Base-by-base conservation (phyloP, 495 filamentous ascomycete genomes). In the Penicillium macrosclerotiorum region DNA sequence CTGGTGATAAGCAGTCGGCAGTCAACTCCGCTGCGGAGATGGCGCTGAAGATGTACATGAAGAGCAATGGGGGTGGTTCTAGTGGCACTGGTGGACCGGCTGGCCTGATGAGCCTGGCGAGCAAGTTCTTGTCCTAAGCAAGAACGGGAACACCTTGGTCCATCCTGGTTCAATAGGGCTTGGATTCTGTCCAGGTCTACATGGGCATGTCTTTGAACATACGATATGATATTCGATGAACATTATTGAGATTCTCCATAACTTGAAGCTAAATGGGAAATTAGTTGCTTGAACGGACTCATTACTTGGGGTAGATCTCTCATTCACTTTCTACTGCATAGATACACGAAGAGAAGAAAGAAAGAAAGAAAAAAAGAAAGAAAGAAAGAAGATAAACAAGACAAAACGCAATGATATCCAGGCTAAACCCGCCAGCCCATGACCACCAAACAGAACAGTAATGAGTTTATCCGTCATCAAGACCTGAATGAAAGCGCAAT, bases 31-130 rank as follows among this genome's bases (percentile, higher is more conserved):
- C 83, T 6, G 83, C 77, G 0, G 71, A 85, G 67, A 78, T 81
- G 71, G 83, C 83, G 9, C 50, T 85, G 44, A 85, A 87, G 75
- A 79, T 86, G 77, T 86, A 84, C 53, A 65, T 83, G 70, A 81
- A 84, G 69, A 64, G 64, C 18, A 55, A 77, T 51, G 72, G 75
- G 48, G 72, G 75, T 57, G 72, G 75, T 42, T 55, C 65, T 16
- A 65, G 68, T 18, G 70, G 72, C 0, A 70, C 69, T 34, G 74
- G 77, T 18, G 72, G 75, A 31, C 59, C 68, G 20, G 44, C 62
- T 34, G 74, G 77, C 0, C 48, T 85, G 52, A 63, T 85, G 74
- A 59, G 71, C 27, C 45, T 86, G 63, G 83, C 83, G 1, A 71
- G 74, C 55, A 85, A 77, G 64, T 79, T 79, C 54, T 23, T 78